These are phyloP conservation scores for Puccinellia tenuiflora DNA, from an alignment of 176 grass and related monocot genomes.

Conservation along the genomic window DNA sequence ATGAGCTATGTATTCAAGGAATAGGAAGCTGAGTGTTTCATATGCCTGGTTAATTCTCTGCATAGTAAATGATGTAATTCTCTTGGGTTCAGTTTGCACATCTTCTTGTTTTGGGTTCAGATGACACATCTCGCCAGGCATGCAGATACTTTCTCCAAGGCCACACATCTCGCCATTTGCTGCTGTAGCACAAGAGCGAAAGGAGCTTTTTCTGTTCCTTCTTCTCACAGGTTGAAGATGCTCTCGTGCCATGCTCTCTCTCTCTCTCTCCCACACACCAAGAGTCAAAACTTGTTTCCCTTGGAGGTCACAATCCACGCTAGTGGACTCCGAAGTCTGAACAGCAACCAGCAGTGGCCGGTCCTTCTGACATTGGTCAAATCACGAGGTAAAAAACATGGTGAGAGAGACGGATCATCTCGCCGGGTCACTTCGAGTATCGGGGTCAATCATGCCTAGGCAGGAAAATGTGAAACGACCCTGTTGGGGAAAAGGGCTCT, in stretches of 20 bases:
- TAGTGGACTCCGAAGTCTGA: background rate
- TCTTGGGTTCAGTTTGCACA: background rate
- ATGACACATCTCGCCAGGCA: background rate
- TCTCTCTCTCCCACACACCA: background rate
- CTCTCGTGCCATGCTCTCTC: background rate
- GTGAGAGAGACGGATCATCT: background rate
- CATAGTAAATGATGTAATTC: background rate
- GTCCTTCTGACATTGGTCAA: background rate
- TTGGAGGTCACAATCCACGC: background rate
- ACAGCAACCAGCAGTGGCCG: background rate
- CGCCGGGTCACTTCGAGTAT: background rate
- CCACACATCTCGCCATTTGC: background rate
- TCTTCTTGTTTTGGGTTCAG: background rate
- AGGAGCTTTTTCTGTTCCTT: background rate
- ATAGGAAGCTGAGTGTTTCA: background rate
- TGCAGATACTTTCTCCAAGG: background rate
- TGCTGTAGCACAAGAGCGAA: background rate
- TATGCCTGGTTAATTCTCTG: background rate
- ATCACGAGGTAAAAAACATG: constrained; percentile 12
- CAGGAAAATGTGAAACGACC: background rate
- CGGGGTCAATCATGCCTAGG: constrained; percentile 20
- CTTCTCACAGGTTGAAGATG: background rate
- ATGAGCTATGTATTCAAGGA: background rate
- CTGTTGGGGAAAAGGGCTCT: background rate
- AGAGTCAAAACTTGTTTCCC: background rate